Conservation (phyloP, 805 yeast species). For the Kuraishia floccosa region DNA sequence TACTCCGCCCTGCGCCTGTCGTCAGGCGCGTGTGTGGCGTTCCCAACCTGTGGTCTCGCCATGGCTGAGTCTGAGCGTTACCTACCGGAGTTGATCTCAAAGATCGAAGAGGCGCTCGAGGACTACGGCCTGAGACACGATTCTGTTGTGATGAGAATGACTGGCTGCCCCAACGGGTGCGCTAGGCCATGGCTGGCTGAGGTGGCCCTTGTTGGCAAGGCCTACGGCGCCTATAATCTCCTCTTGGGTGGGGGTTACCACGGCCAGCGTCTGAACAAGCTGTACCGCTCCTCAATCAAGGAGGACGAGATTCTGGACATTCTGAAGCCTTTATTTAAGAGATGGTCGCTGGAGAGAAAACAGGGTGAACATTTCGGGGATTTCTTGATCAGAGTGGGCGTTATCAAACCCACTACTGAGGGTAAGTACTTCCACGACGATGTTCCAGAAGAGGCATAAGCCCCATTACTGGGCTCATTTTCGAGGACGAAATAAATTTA, state of each 20-base stretch:
- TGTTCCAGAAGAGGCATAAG: constrained; percentile 63
- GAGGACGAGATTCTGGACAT: constrained; percentile 78
- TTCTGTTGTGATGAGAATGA: constrained; percentile 94
- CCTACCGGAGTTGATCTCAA: constrained; percentile 70
- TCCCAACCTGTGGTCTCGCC: constrained; percentile 98
- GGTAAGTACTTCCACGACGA: constrained; percentile 95
- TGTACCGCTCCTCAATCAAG: constrained; percentile 76
- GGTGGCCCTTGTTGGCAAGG: constrained; percentile 91
- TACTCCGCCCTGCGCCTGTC: constrained; percentile 80
- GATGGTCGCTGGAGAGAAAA: constrained; percentile 86
- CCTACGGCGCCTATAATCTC: constrained; percentile 84
- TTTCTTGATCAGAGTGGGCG: constrained; percentile 77
- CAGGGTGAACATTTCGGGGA: constrained; percentile 96
- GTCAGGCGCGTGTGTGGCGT: constrained; percentile 94
- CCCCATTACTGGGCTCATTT: no score
- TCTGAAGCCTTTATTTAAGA: constrained; percentile 79
- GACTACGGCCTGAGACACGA: constrained; percentile 91
- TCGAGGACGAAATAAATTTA: no score
- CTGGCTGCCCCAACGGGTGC: constrained; percentile 98
- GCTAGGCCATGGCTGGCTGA: constrained; percentile 98
- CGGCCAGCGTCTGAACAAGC: constrained; percentile 87
- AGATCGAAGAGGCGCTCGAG: constrained; percentile 79
- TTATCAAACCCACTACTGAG: constrained; percentile 78
- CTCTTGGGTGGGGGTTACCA: constrained; percentile 94
- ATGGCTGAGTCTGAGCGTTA: constrained; percentile 97